phyloP scores from a whole-genome alignment of 2,329 filamentous ascomycete species.

The Rhynchosporium graminicola region DNA sequence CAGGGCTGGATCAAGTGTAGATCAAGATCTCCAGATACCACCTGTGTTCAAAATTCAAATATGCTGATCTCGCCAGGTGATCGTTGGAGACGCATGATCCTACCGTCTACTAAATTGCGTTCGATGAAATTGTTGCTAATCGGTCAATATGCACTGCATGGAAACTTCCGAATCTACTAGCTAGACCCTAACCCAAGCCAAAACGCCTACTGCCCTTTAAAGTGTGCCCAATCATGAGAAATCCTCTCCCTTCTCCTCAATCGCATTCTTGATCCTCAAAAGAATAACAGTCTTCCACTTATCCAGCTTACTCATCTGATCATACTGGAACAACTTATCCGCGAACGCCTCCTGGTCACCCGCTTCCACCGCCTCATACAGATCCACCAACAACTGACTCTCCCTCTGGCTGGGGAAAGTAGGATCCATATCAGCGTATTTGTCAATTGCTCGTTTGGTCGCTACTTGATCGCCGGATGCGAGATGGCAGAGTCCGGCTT shows the following conservation, averaged over 20 bases:
- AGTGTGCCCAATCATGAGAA: constrained; percentile 50
- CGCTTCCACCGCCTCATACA: constrained; percentile 72
- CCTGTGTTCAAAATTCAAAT: no score
- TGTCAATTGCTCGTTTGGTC: constrained; percentile 75
- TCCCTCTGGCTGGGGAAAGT: constrained; percentile 78
- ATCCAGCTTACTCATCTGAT: constrained; percentile 90
- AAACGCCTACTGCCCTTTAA: constrained; percentile 8
- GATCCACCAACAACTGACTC: constrained; percentile 75
- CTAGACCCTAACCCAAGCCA: background rate
- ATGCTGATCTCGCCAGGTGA: no score
- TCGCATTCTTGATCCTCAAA: constrained; percentile 78
- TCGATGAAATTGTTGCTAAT: constrained; percentile 1
- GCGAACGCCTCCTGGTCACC: constrained; percentile 81
- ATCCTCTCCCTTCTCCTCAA: constrained; percentile 70
- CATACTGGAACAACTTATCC: constrained; percentile 84
- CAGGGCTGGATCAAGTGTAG: no score
- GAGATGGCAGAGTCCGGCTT: constrained; percentile 89
- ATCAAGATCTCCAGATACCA: no score
- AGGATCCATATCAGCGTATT: constrained; percentile 78
- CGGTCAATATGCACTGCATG: constrained; percentile 9
- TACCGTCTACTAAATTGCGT: background rate
- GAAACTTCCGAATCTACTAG: background rate
- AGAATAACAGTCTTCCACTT: constrained; percentile 95
- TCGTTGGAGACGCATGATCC: background rate
- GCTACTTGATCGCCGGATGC: constrained; percentile 73